These are phyloP conservation scores for Pythium phragmiticola DNA, from an alignment of 352 stramenopile species.

Conservation along the genomic window DNA sequence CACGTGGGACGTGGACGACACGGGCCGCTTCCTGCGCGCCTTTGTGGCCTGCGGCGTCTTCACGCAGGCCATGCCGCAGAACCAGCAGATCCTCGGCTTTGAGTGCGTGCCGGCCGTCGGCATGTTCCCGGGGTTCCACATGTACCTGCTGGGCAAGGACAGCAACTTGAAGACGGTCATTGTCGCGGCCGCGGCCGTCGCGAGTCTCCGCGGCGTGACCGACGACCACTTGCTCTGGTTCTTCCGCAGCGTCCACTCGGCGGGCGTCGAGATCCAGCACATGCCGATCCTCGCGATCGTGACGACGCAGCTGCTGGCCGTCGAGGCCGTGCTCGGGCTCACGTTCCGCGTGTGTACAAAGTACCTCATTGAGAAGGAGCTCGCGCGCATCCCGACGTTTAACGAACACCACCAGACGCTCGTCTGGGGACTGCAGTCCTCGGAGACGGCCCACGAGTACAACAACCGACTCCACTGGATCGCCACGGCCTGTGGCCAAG, in stretches of 20 bases:
- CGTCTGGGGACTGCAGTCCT: conserved; percentile 50
- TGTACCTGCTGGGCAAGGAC: conserved; percentile 56
- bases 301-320: conserved; percentile 31
- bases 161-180: conserved; percentile 46
- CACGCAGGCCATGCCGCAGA: conserved; percentile 33
- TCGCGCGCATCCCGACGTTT: conserved; percentile 38
- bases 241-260: conserved; percentile 34
- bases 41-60: conserved; percentile 56
- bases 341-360: conserved; percentile 52
- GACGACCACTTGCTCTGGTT: conserved; percentile 57
- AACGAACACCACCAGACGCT: conserved; percentile 49
- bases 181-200: conserved; percentile 35
- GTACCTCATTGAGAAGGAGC: conserved; percentile 52
- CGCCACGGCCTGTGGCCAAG: conserved; percentile 38
- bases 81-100: conserved; percentile 58
- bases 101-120: conserved; percentile 36
- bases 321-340: conserved; percentile 42
- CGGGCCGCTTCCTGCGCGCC: conserved; percentile 38
- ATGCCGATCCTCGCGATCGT: conserved; percentile 46
- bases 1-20: conserved; percentile 24
- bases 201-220: conserved; percentile 23
- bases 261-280: conserved; percentile 41
- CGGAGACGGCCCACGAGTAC: conserved; percentile 44
- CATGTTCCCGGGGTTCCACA: conserved; percentile 43
- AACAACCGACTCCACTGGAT: conserved; percentile 58